These are phyloP conservation scores for Raphanus sativus DNA, from an alignment of 345 rosid genomes.

Conservation along the genomic window DNA sequence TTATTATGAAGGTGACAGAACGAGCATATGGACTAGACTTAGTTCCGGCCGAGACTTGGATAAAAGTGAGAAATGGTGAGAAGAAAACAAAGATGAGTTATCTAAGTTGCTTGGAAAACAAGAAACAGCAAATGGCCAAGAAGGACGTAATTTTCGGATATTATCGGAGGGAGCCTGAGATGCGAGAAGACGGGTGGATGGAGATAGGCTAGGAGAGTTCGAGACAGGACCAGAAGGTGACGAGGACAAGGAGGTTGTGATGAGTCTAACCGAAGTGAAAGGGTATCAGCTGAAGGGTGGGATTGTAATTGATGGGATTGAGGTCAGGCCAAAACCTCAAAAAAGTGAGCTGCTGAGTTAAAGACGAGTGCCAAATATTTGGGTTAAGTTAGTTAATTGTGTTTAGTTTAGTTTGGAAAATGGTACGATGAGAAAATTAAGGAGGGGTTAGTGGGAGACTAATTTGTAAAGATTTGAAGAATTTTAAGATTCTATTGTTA, in stretches of 20 bases:
- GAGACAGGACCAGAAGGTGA: constrained; percentile 32
- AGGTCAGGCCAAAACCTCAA: constrained; percentile 57
- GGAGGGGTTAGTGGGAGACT: too few relatives aligned
- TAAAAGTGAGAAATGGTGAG: constrained; percentile 31
- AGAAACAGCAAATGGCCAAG: constrained; percentile 32
- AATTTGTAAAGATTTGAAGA: too few relatives aligned
- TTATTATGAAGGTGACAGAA: constrained; percentile 40
- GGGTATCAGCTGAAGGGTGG: constrained; percentile 79
- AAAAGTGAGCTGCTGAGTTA: background rate
- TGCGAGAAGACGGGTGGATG: constrained; percentile 68
- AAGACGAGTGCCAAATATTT: background rate
- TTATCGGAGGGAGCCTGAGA: constrained; percentile 25
- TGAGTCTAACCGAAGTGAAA: constrained; percentile 69
- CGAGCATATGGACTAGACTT: constrained; percentile 55
- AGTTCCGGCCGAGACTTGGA: constrained; percentile 46
- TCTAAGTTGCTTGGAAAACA: constrained; percentile 29
- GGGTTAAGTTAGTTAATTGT: background rate
- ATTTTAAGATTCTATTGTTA: too few relatives aligned
- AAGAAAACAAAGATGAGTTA: background rate
- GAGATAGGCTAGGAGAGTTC: constrained; percentile 74
- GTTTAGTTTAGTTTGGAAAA: background rate
- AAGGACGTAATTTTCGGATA: constrained; percentile 1
- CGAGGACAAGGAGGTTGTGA: constrained; percentile 37
- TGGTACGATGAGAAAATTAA: background rate
- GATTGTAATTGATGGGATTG: constrained; percentile 69